Evolutionary conservation across 176 grass and related monocot genomes (phyloP).

Genomic region (Alloteropsis semialata): DNA sequence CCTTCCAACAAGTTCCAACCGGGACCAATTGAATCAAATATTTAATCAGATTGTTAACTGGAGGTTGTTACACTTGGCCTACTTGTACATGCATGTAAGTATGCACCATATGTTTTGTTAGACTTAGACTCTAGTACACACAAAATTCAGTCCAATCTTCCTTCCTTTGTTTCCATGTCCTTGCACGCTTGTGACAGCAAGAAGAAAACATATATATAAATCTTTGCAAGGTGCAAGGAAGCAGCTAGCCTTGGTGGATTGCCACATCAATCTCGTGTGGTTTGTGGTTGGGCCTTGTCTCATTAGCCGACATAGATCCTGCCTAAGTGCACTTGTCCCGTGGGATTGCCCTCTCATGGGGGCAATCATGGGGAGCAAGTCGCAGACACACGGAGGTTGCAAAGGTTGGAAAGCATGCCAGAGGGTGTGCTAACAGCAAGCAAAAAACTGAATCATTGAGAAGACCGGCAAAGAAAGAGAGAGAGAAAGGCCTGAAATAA

Average conservation of each 20-base stretch:
- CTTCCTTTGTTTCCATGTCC: constrained; percentile 8
- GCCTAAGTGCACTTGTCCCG: constrained; percentile 39
- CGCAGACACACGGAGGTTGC: not conserved
- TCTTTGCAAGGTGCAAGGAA: constrained; percentile 14
- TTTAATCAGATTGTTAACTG: not conserved
- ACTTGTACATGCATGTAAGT: not conserved
- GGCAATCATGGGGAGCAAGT: constrained; percentile 25
- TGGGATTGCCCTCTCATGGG: constrained; percentile 24
- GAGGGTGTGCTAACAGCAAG: constrained; percentile 24
- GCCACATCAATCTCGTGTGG: constrained; percentile 9
- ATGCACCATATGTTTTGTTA: not conserved
- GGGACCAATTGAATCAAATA: not conserved
- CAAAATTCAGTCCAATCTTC: not conserved
- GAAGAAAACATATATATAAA: not conserved
- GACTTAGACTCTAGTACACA: not conserved
- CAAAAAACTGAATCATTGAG: constrained; percentile 27
- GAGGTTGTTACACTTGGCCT: constrained; percentile 12
- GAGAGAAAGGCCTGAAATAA: not conserved
- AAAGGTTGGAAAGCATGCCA: constrained; percentile 26
- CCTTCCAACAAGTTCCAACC: constrained; percentile 3
- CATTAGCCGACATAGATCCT: constrained; percentile 71
- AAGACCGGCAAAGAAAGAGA: not conserved
- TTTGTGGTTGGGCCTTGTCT: constrained; percentile 48
- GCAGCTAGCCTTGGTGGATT: constrained; percentile 12
- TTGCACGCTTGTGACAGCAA: constrained; percentile 19